Evolutionary conservation across 2,329 filamentous ascomycete genomes (phyloP).

Genomic region (Periconia sp.): DNA sequence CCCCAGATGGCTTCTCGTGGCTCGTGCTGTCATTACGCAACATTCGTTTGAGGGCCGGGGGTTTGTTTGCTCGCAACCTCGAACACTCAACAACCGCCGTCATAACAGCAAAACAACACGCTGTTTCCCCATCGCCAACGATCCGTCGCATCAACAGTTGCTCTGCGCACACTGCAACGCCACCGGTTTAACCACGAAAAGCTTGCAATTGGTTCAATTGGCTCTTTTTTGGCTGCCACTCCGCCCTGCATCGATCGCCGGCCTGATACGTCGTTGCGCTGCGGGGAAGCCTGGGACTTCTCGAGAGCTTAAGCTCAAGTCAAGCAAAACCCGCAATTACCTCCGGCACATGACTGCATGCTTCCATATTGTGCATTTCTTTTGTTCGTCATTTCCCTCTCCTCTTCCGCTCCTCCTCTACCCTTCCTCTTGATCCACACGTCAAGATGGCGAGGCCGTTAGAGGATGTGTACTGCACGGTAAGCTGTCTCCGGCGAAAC

Average conservation of each 20-base stretch:
- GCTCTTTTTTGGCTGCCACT: background rate
- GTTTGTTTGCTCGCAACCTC: background rate
- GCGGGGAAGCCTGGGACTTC: slow-evolving; percentile 2
- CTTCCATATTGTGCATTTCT: background rate
- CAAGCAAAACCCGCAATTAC: background rate
- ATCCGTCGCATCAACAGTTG: background rate
- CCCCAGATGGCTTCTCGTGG: background rate
- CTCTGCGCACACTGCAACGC: background rate
- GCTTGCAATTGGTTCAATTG: background rate
- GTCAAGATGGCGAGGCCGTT: slow-evolving; percentile 38
- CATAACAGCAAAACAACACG: background rate
- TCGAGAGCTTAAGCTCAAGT: background rate
- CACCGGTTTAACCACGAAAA: background rate
- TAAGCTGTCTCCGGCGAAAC: slow-evolving; percentile 42
- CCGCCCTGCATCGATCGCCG: background rate
- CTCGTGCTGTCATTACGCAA: background rate
- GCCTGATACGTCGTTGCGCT: slow-evolving; percentile 1
- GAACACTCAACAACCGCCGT: background rate
- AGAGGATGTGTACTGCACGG: slow-evolving; percentile 68
- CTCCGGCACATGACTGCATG: background rate
- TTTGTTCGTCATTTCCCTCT: background rate
- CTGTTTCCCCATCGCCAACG: background rate
- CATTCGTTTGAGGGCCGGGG: background rate
- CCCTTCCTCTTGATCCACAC: background rate
- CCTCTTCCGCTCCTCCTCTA: background rate